Percentiles rank a stretch among this genome's conserved stretches.
Conservation (phyloP, 495 filamentous ascomycete species). For the Penicillium paxilli region DNA sequence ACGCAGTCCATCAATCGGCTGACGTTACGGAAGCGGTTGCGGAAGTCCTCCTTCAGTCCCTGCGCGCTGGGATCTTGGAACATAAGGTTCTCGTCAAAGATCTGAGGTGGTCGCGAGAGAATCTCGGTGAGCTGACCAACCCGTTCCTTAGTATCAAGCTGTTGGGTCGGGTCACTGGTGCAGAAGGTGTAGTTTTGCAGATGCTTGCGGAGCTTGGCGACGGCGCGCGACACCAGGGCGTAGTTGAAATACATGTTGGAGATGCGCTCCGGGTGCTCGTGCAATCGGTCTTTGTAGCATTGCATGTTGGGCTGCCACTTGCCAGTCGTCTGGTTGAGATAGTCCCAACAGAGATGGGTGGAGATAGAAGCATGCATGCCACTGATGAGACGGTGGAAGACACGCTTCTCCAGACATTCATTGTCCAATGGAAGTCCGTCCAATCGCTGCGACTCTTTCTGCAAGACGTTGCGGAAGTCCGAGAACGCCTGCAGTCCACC, state of each 20-base stretch:
- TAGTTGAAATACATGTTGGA: conserved; percentile 99
- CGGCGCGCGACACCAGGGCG: conserved; percentile 83
- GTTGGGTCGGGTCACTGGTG: conserved; percentile 77
- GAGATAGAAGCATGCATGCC: conserved; percentile 98
- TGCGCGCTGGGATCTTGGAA: conserved; percentile 67
- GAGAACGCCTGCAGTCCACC: conserved; percentile 65
- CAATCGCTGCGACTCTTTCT: conserved; percentile 67
- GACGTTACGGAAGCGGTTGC: conserved; percentile 94
- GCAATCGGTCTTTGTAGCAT: conserved; percentile 85
- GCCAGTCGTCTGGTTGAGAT: conserved; percentile 92
- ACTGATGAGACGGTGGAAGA: conserved; percentile 91
- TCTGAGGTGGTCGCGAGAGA: conserved; percentile 65
- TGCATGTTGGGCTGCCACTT: conserved; percentile 89
- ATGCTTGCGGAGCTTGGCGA: conserved; percentile 87
- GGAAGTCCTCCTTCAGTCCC: conserved; percentile 94
- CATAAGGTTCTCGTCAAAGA: conserved; percentile 95
- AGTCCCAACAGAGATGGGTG: conserved; percentile 94
- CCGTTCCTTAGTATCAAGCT: conserved; percentile 74
- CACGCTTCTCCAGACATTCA: conserved; percentile 93
- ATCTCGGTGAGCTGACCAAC: conserved; percentile 68
- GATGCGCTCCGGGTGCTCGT: conserved; percentile 82
- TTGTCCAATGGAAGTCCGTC: conserved; percentile 75
- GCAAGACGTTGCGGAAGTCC: conserved; percentile 80
- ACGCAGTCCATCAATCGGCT: conserved; percentile 98
- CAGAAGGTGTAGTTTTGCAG: conserved; percentile 88